A percentile compares a stretch with the other conserved stretches of the same genome.
Conservation (phyloP, 805 yeast species). For the Sugiyamaella chiloensis region DNA sequence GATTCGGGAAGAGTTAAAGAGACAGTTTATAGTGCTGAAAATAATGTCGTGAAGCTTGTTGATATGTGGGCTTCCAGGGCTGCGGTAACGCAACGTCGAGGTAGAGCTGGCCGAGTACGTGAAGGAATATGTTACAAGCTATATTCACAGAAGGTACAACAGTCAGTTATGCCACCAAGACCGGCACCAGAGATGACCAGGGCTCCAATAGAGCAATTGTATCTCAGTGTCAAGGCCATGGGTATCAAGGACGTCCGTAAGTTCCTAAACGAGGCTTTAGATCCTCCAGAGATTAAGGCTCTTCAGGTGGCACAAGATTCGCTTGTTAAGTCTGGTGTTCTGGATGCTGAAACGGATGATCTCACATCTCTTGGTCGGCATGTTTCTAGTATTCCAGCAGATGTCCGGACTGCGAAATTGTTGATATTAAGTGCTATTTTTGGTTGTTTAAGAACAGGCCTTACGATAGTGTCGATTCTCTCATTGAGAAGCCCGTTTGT, state of each 20-base stretch:
- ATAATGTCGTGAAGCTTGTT: slow-evolving; percentile 65
- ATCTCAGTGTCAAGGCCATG: slow-evolving; percentile 83
- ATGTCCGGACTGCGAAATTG: slow-evolving; percentile 79
- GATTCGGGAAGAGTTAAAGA: slow-evolving; percentile 86
- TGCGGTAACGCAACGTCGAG: slow-evolving; percentile 85
- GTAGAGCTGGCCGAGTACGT: slow-evolving; percentile 96
- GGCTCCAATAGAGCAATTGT: slow-evolving; percentile 77
- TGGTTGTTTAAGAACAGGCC: slow-evolving; percentile 72
- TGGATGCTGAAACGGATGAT: slow-evolving; percentile 43
- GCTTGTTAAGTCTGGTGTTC: slow-evolving; percentile 71
- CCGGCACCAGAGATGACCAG: slow-evolving; percentile 90
- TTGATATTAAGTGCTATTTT: slow-evolving; percentile 76
- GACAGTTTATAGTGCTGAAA: slow-evolving; percentile 62
- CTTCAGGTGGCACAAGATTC: slow-evolving; percentile 49
- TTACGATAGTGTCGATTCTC: slow-evolving; percentile 76
- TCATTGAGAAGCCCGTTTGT: slow-evolving; percentile 74
- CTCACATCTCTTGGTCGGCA: slow-evolving; percentile 78
- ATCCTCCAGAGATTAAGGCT: slow-evolving; percentile 63
- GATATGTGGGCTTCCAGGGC: slow-evolving; percentile 91
- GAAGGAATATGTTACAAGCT: slow-evolving; percentile 79
- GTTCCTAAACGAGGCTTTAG: slow-evolving; percentile 73
- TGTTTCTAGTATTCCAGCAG: slow-evolving; percentile 77
- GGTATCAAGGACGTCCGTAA: slow-evolving; percentile 68
- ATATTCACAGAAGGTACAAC: slow-evolving; percentile 61
- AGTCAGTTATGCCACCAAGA: slow-evolving; percentile 55